phyloP scores from a whole-genome alignment of 75 land plant genomes.

The Picea glauca region DNA sequence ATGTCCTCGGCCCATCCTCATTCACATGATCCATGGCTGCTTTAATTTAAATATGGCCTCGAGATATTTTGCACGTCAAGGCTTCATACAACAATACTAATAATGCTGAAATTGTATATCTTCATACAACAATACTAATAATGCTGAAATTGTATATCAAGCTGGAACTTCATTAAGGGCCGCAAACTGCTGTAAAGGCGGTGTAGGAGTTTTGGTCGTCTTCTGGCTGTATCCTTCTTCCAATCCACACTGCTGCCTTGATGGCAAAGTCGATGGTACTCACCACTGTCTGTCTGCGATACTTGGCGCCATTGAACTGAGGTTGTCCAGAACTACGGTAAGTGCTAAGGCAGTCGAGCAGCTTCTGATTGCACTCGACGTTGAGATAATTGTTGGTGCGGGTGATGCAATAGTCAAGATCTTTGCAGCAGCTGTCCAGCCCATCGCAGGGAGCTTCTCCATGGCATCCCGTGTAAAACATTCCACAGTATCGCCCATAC shows the following conservation, averaged over 20 bases:
- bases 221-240: background rate
- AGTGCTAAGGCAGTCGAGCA: background rate
- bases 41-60: no score
- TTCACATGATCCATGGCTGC: no score
- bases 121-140: no score
- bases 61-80: no score
- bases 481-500: constrained; percentile 82
- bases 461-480: constrained; percentile 73
- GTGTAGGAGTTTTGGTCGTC: no score
- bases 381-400: background rate
- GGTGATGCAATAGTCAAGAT: constrained; percentile 67
- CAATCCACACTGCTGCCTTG: background rate
- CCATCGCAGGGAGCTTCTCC: constrained; percentile 82
- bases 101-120: no score
- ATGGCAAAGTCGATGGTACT: background rate
- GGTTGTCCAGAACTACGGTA: background rate
- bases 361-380: background rate
- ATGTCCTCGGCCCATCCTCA: no score
- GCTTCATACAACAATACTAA: no score
- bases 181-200: no score
- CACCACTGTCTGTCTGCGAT: background rate
- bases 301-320: background rate
- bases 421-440: constrained; percentile 77
- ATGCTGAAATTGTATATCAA: no score
- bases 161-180: no score